Evolutionary conservation across 768 basidiomycete species (phyloP), one percentile per base, ranked within the genome.

Genomic region (Lactarius psammicola): DNA sequence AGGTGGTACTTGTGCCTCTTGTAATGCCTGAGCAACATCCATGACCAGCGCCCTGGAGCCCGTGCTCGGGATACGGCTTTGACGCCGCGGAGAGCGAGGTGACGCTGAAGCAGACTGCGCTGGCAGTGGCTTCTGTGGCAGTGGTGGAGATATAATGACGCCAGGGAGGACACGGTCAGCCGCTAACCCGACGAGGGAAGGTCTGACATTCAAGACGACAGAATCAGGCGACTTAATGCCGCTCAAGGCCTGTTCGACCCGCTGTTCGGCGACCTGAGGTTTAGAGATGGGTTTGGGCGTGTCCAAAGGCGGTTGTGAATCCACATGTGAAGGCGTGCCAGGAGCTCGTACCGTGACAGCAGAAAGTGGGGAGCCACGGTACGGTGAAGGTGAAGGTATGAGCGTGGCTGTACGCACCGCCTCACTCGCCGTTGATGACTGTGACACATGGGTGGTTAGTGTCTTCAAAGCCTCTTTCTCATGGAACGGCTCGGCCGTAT

Each of bases 41-140:
- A 92, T 92, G 28, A 86, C 89, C 17, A 85, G 84, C 23, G 87
- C 84, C 65, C 91, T 79, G 60, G 83, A 85, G 18, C 88, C 88
- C 6, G 88, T 83, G 71, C 84, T 89, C 5, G 88, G 84, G 59
- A 87, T 87, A 26, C 88, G 85, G 54, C 76, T 64, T 70, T 82
- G 83, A 59, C 80, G 81, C 4, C 76, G 71, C 6, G 82, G 79
- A 1, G 80, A 66, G 30, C 60, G 68, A n/a, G 67, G 65, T 11
- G 66, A 42, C 30, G 60, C 17, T 34, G 53, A 28, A 28, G 36
- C 23, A 42, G 55, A 28, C 53, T 33, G 44, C 23, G 17, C 5
- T 10, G 23, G 54, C 13, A 31, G 42, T 49, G 28, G 49, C 18
- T 42, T 44, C n/a, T 11, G 30, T 55, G 46, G 31, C 23, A 44